These are phyloP conservation scores for Haplosporangium sp. DNA, from an alignment of 371 early-diverging fungal genomes.

Conservation along the genomic window DNA sequence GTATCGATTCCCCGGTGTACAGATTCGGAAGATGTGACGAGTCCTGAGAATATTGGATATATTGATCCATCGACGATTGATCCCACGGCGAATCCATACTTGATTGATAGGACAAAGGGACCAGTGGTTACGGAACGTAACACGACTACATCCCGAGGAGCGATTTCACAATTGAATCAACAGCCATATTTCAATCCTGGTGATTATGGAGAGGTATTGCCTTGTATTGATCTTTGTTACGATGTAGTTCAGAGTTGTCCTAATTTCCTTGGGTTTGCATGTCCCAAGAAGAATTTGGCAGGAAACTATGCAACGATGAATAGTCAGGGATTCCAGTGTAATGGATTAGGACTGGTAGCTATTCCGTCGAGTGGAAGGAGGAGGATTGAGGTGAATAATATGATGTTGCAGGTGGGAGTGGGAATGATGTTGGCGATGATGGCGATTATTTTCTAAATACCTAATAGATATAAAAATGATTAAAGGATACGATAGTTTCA, in stretches of 20 bases:
- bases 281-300: constrained; percentile 67
- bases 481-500: too few species aligned
- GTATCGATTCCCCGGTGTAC: constrained; percentile 74
- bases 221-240: constrained; percentile 75
- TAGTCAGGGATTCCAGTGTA: constrained; percentile 41
- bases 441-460: not conserved
- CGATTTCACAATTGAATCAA: constrained; percentile 29
- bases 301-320: constrained; percentile 46
- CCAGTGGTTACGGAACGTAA: constrained; percentile 52
- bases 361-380: constrained; percentile 20
- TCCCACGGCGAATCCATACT: constrained; percentile 36
- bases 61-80: not conserved
- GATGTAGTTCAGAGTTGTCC: constrained; percentile 77
- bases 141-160: constrained; percentile 45
- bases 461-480: too few species aligned
- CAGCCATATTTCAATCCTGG: constrained; percentile 56
- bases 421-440: not conserved
- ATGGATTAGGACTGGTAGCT: constrained; percentile 51
- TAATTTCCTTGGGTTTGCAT: constrained; percentile 68
- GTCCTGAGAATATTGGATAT: constrained; percentile 27
- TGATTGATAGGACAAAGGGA: constrained; percentile 36
- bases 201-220: constrained; percentile 67
- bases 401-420: not conserved
- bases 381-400: not conserved
- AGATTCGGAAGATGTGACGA: constrained; percentile 44